Evolutionary conservation across 1,139 yeast species (phyloP), one percentile per base, ranked within the genome.

Genomic region (Hansenula sp.): DNA sequence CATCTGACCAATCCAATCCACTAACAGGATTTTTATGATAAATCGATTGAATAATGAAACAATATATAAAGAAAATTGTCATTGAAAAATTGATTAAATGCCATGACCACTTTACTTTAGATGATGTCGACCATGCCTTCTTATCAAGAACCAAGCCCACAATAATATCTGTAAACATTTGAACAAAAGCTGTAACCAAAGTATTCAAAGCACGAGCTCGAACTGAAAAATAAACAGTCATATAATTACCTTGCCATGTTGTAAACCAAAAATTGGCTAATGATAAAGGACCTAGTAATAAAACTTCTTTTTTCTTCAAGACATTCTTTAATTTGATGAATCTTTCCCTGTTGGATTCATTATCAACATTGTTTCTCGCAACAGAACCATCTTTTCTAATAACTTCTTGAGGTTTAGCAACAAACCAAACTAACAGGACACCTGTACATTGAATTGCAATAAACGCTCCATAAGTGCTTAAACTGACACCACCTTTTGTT

Each of bases 361-460:
- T 38, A 25, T 10, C 41, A 33, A 38, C 36, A n/a, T 38, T 38
- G 3, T 17, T 16, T 38, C 36, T 38, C 13, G 41, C 32, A 27
- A 21, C 42, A 9, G 53, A 47, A 12, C 58, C 55, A 45, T 54
- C 60, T 3, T 19, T 28, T 41, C 53, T 46, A 7, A 41, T 41
- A 19, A 57, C 53, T 24, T 57, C 48, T 17, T 51, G 47, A 5
- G 61, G 59, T 6, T 48, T 40, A 13, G 54, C 45, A 21, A 57
- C 32, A 16, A 54, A 25, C 17, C 51, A 43, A 7, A 57, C 46
- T 30, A 50, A 10, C 4, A 50, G 40, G 1, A 49, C 42, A 17
- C 58, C 60, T n/a, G 47, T 28, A 40, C 53, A 49, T 39, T 57
- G 59, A 31, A 58, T 47, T 6, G 57, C 47, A 27, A 58, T 29